A percentile compares a stretch with the other conserved stretches of the same genome.
phyloP scores from a whole-genome alignment of 129 eudicot genomes.

The Pulicaria dysenterica region DNA sequence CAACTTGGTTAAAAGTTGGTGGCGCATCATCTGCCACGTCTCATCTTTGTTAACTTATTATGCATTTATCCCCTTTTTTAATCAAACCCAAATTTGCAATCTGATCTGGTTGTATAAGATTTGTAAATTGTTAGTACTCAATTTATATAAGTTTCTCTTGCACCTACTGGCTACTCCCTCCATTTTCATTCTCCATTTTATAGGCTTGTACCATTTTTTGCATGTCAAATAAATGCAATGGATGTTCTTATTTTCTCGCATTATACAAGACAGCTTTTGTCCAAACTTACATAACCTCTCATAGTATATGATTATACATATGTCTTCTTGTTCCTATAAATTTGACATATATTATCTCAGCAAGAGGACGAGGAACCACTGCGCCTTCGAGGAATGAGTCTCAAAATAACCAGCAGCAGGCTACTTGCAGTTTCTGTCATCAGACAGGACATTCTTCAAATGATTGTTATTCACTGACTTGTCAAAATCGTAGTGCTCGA shows the following conservation, averaged over 20 bases:
- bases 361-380: conserved; percentile 65
- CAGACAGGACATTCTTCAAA: conserved; percentile 68
- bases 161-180: not conserved
- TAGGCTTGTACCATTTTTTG: not conserved
- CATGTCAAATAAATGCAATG: too few relatives aligned
- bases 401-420: conserved; percentile 47
- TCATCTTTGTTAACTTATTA: not conserved
- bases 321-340: not conserved
- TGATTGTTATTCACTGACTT: conserved; percentile 57
- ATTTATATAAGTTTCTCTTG: not conserved
- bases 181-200: not conserved
- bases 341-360: conserved; percentile 32
- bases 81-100: not conserved
- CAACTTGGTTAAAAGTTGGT: too few relatives aligned
- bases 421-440: conserved; percentile 57
- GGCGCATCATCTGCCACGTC: too few relatives aligned
- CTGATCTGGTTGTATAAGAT: not conserved
- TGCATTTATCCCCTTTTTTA: not conserved
- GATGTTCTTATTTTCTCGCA: too few relatives aligned
- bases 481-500: conserved; percentile 58
- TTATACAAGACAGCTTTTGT: too few relatives aligned
- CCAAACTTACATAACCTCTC: not conserved
- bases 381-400: conserved; percentile 57
- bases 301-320: not conserved
- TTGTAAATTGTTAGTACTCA: not conserved